A percentile compares a stretch with the other conserved stretches of the same genome.
Conservation (phyloP, 495 filamentous ascomycete genomes). For the Xylaria palmicola region DNA sequence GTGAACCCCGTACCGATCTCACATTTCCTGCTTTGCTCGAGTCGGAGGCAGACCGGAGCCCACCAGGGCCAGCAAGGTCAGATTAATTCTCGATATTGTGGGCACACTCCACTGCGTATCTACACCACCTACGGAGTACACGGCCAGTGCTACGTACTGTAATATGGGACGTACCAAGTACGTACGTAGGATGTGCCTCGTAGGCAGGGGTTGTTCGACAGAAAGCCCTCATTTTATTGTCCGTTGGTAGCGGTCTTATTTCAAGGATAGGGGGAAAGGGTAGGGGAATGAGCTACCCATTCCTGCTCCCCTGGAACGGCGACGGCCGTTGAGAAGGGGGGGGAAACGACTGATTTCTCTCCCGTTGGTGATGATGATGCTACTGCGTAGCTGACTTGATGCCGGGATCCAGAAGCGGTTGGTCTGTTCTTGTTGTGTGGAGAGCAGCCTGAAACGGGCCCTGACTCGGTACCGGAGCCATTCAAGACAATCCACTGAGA, state of each 20-base stretch:
- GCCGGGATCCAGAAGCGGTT: background rate
- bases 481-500: background rate
- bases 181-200: too few relatives aligned
- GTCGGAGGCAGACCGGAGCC: conserved; percentile 11
- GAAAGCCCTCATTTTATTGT: background rate
- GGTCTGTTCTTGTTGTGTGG: background rate
- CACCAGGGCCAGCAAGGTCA: background rate
- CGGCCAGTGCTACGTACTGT: background rate
- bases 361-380: background rate
- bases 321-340: too few relatives aligned
- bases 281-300: too few relatives aligned
- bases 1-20: too few relatives aligned
- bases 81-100: background rate
- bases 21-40: background rate
- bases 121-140: background rate
- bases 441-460: conserved; percentile 10
- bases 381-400: background rate
- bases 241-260: background rate
- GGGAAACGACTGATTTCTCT: background rate
- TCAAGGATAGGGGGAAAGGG: too few relatives aligned
- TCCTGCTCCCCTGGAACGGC: too few relatives aligned
- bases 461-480: background rate
- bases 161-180: too few relatives aligned
- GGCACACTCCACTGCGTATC: background rate
- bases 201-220: too few relatives aligned